Percentiles rank a stretch among this genome's conserved stretches.
These are phyloP conservation scores for Sporothrix mexicana DNA, from an alignment of 2,329 filamentous ascomycete genomes.

Conservation along the genomic window DNA sequence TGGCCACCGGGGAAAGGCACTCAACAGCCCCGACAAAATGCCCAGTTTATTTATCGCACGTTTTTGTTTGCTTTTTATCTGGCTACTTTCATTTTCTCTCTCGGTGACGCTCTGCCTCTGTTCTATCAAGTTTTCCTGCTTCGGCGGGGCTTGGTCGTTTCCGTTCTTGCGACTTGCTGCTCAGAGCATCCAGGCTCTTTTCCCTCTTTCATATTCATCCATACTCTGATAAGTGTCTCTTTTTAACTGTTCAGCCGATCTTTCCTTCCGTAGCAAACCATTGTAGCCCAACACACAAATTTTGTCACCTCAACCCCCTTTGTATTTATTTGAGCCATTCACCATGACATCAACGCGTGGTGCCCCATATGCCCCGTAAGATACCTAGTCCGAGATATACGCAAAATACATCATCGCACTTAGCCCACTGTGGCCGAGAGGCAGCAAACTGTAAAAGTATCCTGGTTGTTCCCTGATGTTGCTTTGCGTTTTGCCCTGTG, in stretches of 20 bases:
- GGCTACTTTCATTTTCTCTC: not conserved
- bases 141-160: not conserved
- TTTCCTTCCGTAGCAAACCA: not conserved
- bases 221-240: not conserved
- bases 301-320: no score
- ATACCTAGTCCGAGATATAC: not conserved
- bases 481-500: conserved; percentile 10
- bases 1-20: not conserved
- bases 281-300: not conserved
- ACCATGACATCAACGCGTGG: no score
- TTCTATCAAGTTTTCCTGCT: conserved; percentile 5
- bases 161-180: conserved; percentile 6
- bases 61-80: not conserved
- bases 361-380: not conserved
- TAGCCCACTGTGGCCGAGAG: not conserved
- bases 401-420: not conserved
- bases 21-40: not conserved
- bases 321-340: no score
- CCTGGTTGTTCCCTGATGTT: conserved; percentile 12
- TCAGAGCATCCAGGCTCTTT: conserved; percentile 10
- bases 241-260: not conserved
- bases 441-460: not conserved
- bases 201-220: not conserved
- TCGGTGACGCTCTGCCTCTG: not conserved
- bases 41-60: not conserved